A percentile compares a stretch with the other conserved stretches of the same genome.
Conservation (phyloP, 192 early-diverging fungal species). For the Podila epicladia region DNA sequence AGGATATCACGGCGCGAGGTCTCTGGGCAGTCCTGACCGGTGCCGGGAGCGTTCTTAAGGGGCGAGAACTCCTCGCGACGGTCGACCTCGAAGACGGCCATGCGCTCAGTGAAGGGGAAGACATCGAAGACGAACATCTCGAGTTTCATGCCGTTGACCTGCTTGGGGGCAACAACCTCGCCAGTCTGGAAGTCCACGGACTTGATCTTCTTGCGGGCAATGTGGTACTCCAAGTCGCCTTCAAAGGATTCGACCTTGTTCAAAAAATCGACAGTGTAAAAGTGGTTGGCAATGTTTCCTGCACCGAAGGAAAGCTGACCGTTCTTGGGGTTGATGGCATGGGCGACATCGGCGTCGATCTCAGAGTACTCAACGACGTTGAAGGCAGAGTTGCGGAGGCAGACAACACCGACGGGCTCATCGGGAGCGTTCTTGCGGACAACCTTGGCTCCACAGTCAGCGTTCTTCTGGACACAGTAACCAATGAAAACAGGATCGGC, state of each 20-base stretch:
- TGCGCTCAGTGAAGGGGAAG: conserved; percentile 86
- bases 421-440: conserved; percentile 88
- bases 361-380: conserved; percentile 98
- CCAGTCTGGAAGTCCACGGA: conserved; percentile 82
- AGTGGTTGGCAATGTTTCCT: conserved; percentile 99
- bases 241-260: conserved; percentile 87
- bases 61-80: conserved; percentile 97
- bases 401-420: conserved; percentile 97
- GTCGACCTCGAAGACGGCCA: conserved; percentile 94
- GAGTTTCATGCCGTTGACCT: conserved; percentile 98
- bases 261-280: conserved; percentile 94
- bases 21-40: conserved; percentile 90
- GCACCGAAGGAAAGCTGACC: conserved; percentile 87
- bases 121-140: conserved; percentile 99
- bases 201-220: conserved; percentile 99
- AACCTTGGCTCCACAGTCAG: conserved; percentile 95
- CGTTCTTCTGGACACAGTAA: conserved; percentile 87
- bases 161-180: conserved; percentile 71
- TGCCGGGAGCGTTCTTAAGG: conserved; percentile 95
- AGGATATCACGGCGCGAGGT: conserved; percentile 92
- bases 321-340: conserved; percentile 68
- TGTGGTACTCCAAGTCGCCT: conserved; percentile 90
- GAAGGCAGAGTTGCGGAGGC: conserved; percentile 83
- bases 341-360: conserved; percentile 80
- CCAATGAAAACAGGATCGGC: conserved; percentile 97